Conservation (phyloP, 2,329 filamentous ascomycete genomes). For the Colletotrichum plurivorum region DNA sequence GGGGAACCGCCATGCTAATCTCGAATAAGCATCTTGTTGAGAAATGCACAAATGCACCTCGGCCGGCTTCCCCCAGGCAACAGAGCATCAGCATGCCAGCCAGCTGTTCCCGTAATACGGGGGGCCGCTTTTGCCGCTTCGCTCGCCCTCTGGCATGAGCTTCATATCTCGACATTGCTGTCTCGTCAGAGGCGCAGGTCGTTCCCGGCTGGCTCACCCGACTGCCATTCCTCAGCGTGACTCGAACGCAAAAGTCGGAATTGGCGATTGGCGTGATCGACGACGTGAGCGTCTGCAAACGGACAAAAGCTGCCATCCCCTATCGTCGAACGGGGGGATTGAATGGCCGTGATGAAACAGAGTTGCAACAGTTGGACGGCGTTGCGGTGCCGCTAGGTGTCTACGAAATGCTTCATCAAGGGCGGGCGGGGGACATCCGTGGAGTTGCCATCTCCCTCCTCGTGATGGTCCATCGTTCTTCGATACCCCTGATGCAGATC, state of each 20-base stretch:
- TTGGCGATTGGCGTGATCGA: conserved; percentile 8
- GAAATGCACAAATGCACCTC: conserved; percentile 7
- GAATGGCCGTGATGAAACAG: conserved; percentile 18
- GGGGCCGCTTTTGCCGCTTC: conserved; percentile 1
- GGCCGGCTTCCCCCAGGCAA: conserved; percentile 12
- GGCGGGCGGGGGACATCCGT: too few species aligned
- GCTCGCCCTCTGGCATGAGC: conserved; percentile 20
- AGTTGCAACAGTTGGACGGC: conserved; percentile 18
- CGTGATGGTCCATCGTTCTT: too few species aligned
- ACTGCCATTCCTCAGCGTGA: conserved; percentile 19
- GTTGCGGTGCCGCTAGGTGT: not conserved
- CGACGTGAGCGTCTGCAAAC: conserved; percentile 5
- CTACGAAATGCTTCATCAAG: not conserved
- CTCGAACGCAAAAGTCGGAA: not conserved
- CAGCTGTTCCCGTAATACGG: not conserved
- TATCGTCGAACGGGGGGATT: conserved; percentile 1
- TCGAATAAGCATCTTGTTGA: conserved; percentile 16
- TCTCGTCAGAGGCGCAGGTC: conserved; percentile 3
- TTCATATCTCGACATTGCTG: conserved; percentile 24
- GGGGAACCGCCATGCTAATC: conserved; percentile 22
- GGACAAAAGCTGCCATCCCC: not conserved
- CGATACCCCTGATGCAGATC: too few species aligned
- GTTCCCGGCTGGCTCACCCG: not conserved
- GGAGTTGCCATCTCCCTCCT: too few species aligned
- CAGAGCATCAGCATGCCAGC: conserved; percentile 24